Conservation (phyloP, 106 monocot genomes). For the Apostasia shenzhenica region DNA sequence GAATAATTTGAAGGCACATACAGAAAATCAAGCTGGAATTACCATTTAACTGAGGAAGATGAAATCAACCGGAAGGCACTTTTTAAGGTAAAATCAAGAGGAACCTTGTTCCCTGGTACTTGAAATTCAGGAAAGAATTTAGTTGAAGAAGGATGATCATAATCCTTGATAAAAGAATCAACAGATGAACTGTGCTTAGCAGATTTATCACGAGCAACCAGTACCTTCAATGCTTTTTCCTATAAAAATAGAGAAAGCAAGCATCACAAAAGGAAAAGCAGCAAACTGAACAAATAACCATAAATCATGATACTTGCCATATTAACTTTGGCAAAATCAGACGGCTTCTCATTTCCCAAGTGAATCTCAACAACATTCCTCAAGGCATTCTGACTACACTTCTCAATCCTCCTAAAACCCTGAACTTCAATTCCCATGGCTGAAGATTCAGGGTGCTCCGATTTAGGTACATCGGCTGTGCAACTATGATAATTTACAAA, state of each 20-base stretch:
- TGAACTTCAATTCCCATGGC: conserved; percentile 17
- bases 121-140: conserved; percentile 37
- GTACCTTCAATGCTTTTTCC: conserved; percentile 84
- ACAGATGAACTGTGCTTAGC: conserved; percentile 10
- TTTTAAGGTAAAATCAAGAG: conserved; percentile 86
- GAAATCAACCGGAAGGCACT: conserved; percentile 65
- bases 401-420: conserved; percentile 43
- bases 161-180: conserved; percentile 18
- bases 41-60: conserved; percentile 85
- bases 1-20: background rate
- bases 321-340: conserved; percentile 45
- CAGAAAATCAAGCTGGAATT: conserved; percentile 10
- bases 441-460: conserved; percentile 12
- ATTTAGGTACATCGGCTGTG: conserved; percentile 3
- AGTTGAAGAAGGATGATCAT: conserved; percentile 17
- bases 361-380: conserved; percentile 64
- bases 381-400: conserved; percentile 56
- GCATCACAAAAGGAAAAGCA: conserved; percentile 4
- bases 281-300: background rate
- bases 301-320: conserved; percentile 47
- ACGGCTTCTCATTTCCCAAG: conserved; percentile 39
- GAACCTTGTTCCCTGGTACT: conserved; percentile 48
- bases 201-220: conserved; percentile 37
- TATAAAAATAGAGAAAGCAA: conserved; percentile 11
- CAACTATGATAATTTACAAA: conserved; percentile 21